These are phyloP conservation scores for Spinellus fusiger DNA, from an alignment of 192 early-diverging fungal species.

Conservation along the genomic window DNA sequence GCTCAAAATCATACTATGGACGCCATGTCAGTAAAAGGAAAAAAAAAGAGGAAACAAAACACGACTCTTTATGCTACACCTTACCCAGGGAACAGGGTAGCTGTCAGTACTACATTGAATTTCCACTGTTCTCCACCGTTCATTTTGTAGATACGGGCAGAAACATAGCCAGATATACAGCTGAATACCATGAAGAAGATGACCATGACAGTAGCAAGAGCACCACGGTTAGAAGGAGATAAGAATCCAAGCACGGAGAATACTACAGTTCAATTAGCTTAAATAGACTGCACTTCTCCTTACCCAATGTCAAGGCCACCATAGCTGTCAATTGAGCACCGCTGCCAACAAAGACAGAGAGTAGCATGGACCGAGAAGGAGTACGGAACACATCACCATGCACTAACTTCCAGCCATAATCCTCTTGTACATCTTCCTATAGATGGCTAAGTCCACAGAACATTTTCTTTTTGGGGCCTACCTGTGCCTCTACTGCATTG, in stretches of 20 bases:
- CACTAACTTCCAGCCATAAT: conserved; percentile 98
- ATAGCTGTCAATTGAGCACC: conserved; percentile 78
- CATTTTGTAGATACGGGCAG: conserved; percentile 91
- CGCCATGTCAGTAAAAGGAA: background rate
- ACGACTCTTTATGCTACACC: background rate
- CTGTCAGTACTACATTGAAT: conserved; percentile 74
- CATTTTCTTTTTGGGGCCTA: conserved; percentile 1
- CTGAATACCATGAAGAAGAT: conserved; percentile 89
- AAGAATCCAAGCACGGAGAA: conserved; percentile 97
- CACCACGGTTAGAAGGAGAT: conserved; percentile 85
- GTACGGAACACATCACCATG: conserved; percentile 97
- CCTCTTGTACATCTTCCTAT: conserved; percentile 77
- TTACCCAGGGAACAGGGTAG: conserved; percentile 66
- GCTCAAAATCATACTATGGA: conserved; percentile 46
- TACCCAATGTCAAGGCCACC: conserved; percentile 58
- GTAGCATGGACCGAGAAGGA: conserved; percentile 64
- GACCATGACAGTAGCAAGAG: conserved; percentile 89
- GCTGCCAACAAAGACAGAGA: conserved; percentile 81
- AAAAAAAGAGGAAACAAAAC: background rate
- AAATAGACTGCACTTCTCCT: background rate
- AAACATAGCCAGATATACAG: conserved; percentile 81
- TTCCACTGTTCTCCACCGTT: conserved; percentile 91
- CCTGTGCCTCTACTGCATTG: conserved; percentile 58
- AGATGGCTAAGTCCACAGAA: background rate
- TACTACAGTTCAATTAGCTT: conserved; percentile 28